Evolutionary conservation across 345 rosid species (phyloP).

Genomic region (Excoecaria agallocha): DNA sequence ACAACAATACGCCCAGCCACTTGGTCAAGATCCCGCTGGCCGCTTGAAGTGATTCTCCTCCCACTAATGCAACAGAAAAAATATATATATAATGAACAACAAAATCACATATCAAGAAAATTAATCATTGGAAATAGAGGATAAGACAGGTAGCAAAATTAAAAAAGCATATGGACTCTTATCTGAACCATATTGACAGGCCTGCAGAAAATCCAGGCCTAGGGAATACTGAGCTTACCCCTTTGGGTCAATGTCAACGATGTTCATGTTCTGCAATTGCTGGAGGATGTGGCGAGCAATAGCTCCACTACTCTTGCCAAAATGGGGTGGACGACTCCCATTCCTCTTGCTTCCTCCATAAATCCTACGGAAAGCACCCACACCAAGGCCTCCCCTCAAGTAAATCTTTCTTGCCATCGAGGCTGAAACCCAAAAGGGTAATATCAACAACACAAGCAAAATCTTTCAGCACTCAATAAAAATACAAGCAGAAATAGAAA

Average conservation of each 20-base stretch:
- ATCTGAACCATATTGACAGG: background rate
- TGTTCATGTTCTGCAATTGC: slow-evolving; percentile 68
- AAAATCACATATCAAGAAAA: background rate
- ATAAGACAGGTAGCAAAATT: background rate
- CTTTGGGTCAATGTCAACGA: slow-evolving; percentile 60
- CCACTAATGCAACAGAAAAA: slow-evolving; percentile 20
- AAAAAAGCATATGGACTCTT: background rate
- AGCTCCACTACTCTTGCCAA: slow-evolving; percentile 88
- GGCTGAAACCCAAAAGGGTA: slow-evolving; percentile 39
- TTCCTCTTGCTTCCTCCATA: slow-evolving; percentile 89
- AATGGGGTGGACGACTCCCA: slow-evolving; percentile 84
- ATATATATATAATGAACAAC: background rate
- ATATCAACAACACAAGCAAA: background rate
- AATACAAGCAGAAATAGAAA: background rate
- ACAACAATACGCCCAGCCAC: slow-evolving; percentile 35
- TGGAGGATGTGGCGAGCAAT: slow-evolving; percentile 83
- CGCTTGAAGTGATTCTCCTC: slow-evolving; percentile 33
- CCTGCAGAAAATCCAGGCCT: background rate
- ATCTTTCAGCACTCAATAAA: too few relatives aligned
- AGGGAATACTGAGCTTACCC: slow-evolving; percentile 38
- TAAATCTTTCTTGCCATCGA: slow-evolving; percentile 95
- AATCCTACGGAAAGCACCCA: slow-evolving; percentile 81
- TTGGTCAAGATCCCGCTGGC: slow-evolving; percentile 38
- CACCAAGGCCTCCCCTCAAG: slow-evolving; percentile 88
- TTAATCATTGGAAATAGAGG: background rate